Evolutionary conservation across 2,329 filamentous ascomycete species (phyloP), one percentile per base, ranked within the genome.

Genomic region (Chaetomium olivaceum): DNA sequence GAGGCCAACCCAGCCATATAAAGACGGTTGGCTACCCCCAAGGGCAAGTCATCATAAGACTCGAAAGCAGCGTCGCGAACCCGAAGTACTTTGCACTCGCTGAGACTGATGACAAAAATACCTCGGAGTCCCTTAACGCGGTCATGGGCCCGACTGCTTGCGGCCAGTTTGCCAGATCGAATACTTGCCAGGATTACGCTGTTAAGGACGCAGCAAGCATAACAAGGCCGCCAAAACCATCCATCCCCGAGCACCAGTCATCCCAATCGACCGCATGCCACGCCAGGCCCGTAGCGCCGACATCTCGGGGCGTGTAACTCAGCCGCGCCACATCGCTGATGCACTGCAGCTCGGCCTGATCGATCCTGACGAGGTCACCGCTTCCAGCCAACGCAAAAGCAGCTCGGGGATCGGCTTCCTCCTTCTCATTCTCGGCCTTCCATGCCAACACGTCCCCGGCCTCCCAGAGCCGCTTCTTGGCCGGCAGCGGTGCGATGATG

Each of bases 141-240:
- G 36, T 19, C 1, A 19, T 4, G 5, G 14, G 5, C 19, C 14
- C 14, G 16, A 16, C 3, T 19, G 1, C 5, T 43, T 4, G 39
- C 16, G 5, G 16, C 16, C 2, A n/a, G 0, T 16, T n/a, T 7
- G 16, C 16, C 39, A 7, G 16, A n/a, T n/a, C 39, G 16, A 43
- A n/a, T 19, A n/a, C 8, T 48, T 48, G 46, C n/a, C 4, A 21
- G 46, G 46, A 23, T n/a, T 59, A 59, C 14, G 9, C 50, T 19
- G 33, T 61, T 31, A 61, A 46, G 8, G 59, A 61, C n/a, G 59
- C 48, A 55, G 59, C 59, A 43, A 61, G 51, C 59, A 61, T 61
- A 19, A 61, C 33, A 14, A 61, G 50, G 1, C 59, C 50, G 19
- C 59, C 59, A 7, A 61, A 16, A 9, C 8, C 59, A 48, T 61